Evolutionary conservation across 441 rosid species (phyloP).

Genomic region (Pelargonium cotyledonis): DNA sequence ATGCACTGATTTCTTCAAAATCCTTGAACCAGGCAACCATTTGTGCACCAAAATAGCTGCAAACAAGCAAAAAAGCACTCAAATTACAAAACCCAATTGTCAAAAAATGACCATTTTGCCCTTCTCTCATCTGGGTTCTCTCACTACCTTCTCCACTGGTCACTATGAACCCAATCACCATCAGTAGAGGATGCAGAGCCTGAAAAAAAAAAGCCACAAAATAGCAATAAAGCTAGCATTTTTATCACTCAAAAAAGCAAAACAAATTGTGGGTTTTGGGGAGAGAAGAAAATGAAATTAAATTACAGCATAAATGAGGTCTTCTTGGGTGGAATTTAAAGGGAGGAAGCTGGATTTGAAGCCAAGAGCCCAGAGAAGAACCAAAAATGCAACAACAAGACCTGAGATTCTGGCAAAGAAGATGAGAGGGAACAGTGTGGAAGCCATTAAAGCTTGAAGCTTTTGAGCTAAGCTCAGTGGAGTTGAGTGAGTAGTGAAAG

Average conservation of each 20-base stretch:
- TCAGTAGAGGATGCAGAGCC: neutral
- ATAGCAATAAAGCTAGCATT: neutral
- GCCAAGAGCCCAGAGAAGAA: slow-evolving; percentile 1
- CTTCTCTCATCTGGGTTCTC: neutral
- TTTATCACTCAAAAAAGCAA: neutral
- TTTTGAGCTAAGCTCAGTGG: neutral
- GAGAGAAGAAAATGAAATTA: neutral
- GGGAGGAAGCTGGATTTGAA: neutral
- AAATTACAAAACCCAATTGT: neutral
- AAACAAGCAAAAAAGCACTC: slow-evolving; percentile 12
- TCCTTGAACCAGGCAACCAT: slow-evolving; percentile 85
- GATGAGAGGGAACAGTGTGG: neutral
- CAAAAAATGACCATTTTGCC: neutral
- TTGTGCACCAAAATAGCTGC: slow-evolving; percentile 80
- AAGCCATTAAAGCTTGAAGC: neutral
- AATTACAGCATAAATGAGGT: slow-evolving; percentile 3
- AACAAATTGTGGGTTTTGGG: neutral
- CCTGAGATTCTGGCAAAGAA: neutral
- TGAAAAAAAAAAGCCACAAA: neutral
- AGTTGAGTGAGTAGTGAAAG: neutral
- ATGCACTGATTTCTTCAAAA: slow-evolving; percentile 71
- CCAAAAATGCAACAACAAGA: neutral
- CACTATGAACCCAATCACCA: slow-evolving; percentile 2
- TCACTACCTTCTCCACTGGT: neutral
- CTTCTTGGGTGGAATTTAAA: neutral